Evolutionary conservation across 2,329 filamentous ascomycete species (phyloP).

Genomic region (Trichoderma aggressivum): DNA sequence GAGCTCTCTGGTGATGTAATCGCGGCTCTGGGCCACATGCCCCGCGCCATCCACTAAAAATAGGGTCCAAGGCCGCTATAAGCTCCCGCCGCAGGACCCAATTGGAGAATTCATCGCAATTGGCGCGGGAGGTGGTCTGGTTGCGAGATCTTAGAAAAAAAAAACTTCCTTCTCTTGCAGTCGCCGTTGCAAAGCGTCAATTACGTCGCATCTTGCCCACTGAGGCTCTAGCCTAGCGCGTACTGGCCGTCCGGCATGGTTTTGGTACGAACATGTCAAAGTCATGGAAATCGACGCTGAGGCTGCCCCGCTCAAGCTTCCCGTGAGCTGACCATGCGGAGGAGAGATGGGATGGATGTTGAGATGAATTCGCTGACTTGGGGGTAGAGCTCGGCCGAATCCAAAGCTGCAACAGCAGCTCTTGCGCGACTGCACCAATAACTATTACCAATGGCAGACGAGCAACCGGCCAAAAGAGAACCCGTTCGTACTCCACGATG

Average conservation of each 20-base stretch:
- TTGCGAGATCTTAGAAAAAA: background rate
- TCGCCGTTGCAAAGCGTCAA: conserved; percentile 9
- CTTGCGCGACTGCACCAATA: conserved; percentile 76
- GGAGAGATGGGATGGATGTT: background rate
- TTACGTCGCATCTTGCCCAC: conserved; percentile 7
- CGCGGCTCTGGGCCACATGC: background rate
- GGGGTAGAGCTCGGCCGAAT: conserved; percentile 48
- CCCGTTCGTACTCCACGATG: conserved; percentile 85
- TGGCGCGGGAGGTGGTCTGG: conserved; percentile 1
- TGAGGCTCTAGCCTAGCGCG: conserved; percentile 16
- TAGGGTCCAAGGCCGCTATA: background rate
- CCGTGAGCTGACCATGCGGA: conserved; percentile 50
- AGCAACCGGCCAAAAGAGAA: conserved; percentile 51
- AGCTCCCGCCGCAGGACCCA: background rate
- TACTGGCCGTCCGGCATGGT: conserved; percentile 29
- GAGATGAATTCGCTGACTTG: background rate
- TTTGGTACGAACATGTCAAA: conserved; percentile 42
- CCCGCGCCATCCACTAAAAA: conserved; percentile 13
- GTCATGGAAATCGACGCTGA: conserved; percentile 71
- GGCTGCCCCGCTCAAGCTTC: conserved; percentile 71
- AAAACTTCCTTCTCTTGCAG: background rate
- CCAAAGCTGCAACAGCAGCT: conserved; percentile 53
- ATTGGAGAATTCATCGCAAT: conserved; percentile 3
- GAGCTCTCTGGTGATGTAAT: conserved; percentile 15
- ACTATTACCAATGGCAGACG: conserved; percentile 85